Evolutionary conservation across 768 basidiomycete genomes (phyloP).

Genomic region (Pleurotus giganteus): DNA sequence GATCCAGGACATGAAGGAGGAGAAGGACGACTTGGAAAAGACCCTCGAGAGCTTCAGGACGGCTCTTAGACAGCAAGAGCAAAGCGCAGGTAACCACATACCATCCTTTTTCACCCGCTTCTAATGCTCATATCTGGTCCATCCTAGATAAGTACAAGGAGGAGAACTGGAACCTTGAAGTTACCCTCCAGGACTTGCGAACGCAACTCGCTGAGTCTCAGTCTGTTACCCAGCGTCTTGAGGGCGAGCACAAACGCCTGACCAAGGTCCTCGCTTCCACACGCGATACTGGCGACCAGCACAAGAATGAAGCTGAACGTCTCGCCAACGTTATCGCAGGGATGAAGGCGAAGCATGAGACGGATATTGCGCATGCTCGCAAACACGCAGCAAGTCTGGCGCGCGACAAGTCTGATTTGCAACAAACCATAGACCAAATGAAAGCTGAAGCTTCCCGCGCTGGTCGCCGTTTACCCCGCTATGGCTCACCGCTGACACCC

Average conservation of each 20-base stretch:
- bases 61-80: constrained; percentile 78
- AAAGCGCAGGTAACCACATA: constrained; percentile 61
- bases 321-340: constrained; percentile 63
- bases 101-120: background rate
- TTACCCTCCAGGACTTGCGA: constrained; percentile 83
- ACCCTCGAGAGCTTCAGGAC: constrained; percentile 70
- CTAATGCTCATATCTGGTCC: constrained; percentile 2
- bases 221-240: constrained; percentile 63
- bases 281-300: constrained; percentile 75
- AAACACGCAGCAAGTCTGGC: constrained; percentile 84
- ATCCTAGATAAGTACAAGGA: constrained; percentile 88
- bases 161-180: constrained; percentile 99
- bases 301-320: constrained; percentile 85
- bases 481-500: constrained; percentile 75
- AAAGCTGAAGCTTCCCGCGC: constrained; percentile 71
- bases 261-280: constrained; percentile 69
- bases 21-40: constrained; percentile 86
- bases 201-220: constrained; percentile 66
- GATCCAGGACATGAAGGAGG: constrained; percentile 87
- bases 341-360: constrained; percentile 89
- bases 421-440: constrained; percentile 72
- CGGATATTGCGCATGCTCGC: constrained; percentile 88
- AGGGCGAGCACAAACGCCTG: constrained; percentile 81
- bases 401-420: constrained; percentile 91
- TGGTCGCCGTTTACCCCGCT: constrained; percentile 58